Percentiles rank a stretch among this genome's conserved stretches.
Conservation (phyloP, 257 asterid genomes). For the Solanum megistacrolobum region DNA sequence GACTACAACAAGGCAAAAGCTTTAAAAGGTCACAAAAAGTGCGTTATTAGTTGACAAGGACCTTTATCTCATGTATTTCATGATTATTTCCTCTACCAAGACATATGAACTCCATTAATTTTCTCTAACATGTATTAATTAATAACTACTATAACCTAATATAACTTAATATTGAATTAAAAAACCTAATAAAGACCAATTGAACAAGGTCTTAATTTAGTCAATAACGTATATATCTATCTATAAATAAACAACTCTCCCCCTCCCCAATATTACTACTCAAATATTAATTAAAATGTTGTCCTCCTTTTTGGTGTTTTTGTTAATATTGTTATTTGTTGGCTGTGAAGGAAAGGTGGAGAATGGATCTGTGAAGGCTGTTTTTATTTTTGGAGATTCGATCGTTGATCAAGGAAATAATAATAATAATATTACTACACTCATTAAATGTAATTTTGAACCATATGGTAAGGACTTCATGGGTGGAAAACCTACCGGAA, state of each 20-base stretch:
- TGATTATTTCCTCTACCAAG: neutral
- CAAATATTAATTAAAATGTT: neutral
- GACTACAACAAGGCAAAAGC: neutral
- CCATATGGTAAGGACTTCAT: conserved; percentile 58
- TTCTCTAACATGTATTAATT: neutral
- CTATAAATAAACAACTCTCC: neutral
- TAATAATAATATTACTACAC: conserved; percentile 31
- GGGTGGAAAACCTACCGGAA: conserved; percentile 50
- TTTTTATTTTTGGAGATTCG: conserved; percentile 52
- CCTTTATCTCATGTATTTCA: neutral
- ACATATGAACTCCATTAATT: neutral
- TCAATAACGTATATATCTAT: neutral
- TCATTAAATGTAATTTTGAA: conserved; percentile 27
- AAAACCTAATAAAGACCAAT: neutral
- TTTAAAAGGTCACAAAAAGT: neutral
- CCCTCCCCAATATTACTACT: neutral
- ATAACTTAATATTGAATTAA: neutral
- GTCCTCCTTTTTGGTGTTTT: neutral
- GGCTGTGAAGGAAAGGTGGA: neutral
- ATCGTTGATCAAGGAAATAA: conserved; percentile 46
- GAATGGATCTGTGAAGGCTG: conserved; percentile 27
- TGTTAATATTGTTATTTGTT: neutral
- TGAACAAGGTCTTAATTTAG: neutral
- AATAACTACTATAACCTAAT: neutral
- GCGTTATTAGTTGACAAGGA: neutral